Conservation (phyloP, 169 alveolate genomes). For the Plasmodium malariae region DNA sequence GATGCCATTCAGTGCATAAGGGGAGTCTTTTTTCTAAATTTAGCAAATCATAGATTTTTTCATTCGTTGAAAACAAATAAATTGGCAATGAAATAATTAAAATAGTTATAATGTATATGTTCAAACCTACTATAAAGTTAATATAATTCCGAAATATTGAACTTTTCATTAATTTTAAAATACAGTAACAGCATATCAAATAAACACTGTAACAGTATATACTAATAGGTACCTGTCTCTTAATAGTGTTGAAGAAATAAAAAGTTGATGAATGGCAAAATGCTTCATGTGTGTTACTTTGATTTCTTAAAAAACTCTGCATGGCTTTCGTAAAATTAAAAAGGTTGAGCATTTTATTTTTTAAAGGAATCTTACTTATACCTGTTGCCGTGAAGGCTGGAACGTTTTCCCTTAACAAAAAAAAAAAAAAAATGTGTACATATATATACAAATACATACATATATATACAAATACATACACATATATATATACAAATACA, state of each 20-base stretch:
- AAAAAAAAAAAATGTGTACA: not conserved
- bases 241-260: slow-evolving; percentile 69
- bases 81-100: slow-evolving; percentile 61
- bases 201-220: slow-evolving; percentile 58
- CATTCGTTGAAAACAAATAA: slow-evolving; percentile 72
- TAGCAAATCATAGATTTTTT: slow-evolving; percentile 38
- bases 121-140: slow-evolving; percentile 47
- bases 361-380: slow-evolving; percentile 38
- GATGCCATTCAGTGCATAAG: slow-evolving; percentile 69
- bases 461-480: not conserved
- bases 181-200: slow-evolving; percentile 52
- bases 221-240: slow-evolving; percentile 54
- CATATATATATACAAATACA: not conserved
- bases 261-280: slow-evolving; percentile 61
- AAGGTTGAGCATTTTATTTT: slow-evolving; percentile 39
- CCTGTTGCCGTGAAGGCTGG: slow-evolving; percentile 68
- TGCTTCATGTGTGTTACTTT: slow-evolving; percentile 75
- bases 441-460: not conserved
- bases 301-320: slow-evolving; percentile 66
- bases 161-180: slow-evolving; percentile 56
- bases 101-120: slow-evolving; percentile 36
- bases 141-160: slow-evolving; percentile 38
- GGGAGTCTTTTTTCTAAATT: slow-evolving; percentile 32
- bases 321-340: slow-evolving; percentile 50
- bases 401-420: slow-evolving; percentile 55